Conservation (phyloP, 495 filamentous ascomycete genomes). For the Evernia prunastri region DNA sequence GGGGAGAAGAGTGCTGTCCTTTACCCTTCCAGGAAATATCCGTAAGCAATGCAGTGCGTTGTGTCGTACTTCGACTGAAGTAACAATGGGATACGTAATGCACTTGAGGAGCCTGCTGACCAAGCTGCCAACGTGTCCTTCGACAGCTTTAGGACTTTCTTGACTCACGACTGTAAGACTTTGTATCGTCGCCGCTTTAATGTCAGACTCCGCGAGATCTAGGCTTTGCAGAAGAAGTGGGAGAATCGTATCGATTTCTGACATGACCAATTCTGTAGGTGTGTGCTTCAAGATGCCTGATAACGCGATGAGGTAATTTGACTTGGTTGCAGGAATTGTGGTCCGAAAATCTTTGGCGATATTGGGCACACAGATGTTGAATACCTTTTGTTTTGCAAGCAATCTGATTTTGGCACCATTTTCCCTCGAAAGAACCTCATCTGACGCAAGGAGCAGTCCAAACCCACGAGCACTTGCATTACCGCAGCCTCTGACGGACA, state of each 20-base stretch:
- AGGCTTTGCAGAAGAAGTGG: slow-evolving; percentile 66
- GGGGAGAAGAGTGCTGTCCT: slow-evolving; percentile 47
- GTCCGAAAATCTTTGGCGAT: slow-evolving; percentile 51
- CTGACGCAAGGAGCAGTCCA: slow-evolving; percentile 52
- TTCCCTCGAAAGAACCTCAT: slow-evolving; percentile 56
- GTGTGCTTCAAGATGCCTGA: slow-evolving; percentile 58
- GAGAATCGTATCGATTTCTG: slow-evolving; percentile 52
- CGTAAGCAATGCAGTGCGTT: slow-evolving; percentile 52
- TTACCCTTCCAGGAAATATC: slow-evolving; percentile 43
- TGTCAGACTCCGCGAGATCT: slow-evolving; percentile 50
- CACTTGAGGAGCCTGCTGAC: slow-evolving; percentile 52
- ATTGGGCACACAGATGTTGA: slow-evolving; percentile 53
- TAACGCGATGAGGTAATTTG: slow-evolving; percentile 60
- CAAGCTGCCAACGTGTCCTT: slow-evolving; percentile 55
- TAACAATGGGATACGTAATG: slow-evolving; percentile 24
- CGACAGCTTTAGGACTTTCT: slow-evolving; percentile 49
- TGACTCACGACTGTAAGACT: slow-evolving; percentile 54
- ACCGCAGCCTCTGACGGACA: slow-evolving; percentile 46
- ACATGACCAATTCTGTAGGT: slow-evolving; percentile 52
- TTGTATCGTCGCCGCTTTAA: slow-evolving; percentile 57
- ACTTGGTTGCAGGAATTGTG: slow-evolving; percentile 43
- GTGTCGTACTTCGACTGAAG: slow-evolving; percentile 25
- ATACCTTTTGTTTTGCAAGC: slow-evolving; percentile 60
- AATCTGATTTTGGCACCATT: slow-evolving; percentile 60
- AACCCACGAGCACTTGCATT: slow-evolving; percentile 50